These are phyloP conservation scores for Oxalis stricta DNA, from an alignment of 441 rosid genomes.

Conservation along the genomic window DNA sequence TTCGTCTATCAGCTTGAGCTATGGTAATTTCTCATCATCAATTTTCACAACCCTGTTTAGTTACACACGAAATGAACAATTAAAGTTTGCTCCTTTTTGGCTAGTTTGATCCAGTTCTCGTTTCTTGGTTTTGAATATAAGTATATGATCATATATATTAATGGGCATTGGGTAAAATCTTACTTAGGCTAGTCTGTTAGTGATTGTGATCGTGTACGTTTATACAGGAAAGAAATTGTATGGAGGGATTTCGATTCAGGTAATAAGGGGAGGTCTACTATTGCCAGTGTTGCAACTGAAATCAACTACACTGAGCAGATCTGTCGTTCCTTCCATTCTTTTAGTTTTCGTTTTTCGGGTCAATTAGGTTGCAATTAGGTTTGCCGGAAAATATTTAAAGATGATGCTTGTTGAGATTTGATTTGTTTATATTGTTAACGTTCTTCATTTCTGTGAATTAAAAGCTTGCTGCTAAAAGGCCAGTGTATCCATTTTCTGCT, in stretches of 20 bases:
- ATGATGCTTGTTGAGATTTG: background rate
- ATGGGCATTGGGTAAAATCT: constrained; percentile 6
- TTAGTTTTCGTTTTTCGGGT: no score
- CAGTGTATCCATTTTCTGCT: constrained; percentile 86
- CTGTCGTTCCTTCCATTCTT: background rate
- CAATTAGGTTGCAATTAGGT: no score
- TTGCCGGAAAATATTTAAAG: no score
- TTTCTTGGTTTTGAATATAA: no score
- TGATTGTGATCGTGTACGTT: background rate
- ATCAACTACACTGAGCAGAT: constrained; percentile 64
- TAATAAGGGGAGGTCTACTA: constrained; percentile 43
- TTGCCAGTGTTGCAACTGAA: constrained; percentile 66
- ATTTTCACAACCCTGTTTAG: no score
- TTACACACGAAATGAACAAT: no score
- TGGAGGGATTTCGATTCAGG: constrained; percentile 37
- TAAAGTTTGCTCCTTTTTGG: no score
- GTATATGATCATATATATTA: no score
- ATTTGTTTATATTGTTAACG: constrained; percentile 5
- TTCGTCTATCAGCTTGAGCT: no score
- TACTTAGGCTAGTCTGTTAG: background rate
- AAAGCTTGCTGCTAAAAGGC: constrained; percentile 52
- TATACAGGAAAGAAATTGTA: constrained; percentile 33
- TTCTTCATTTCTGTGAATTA: constrained; percentile 13
- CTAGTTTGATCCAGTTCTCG: no score
- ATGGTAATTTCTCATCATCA: no score